Base-by-base conservation (phyloP, 768 basidiomycete species). In the Cystobasidium tubakii region DNA sequence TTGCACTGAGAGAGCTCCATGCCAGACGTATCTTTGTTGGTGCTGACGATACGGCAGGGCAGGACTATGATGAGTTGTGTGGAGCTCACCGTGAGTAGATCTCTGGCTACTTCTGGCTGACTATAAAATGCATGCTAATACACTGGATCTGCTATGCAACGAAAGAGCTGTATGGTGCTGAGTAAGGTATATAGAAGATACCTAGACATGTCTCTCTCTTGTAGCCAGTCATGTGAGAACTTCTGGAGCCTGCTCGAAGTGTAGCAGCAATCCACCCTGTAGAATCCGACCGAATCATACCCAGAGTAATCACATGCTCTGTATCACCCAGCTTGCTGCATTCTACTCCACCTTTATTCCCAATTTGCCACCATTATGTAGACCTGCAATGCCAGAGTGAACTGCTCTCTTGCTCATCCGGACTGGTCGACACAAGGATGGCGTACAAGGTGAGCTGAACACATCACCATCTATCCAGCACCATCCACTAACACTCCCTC, bases 401-500 rank as follows among this genome's bases (percentile, higher is more conserved):
- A 6, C 21, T 15, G 39, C 15, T 19, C 46, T 50, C 46, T 50
- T 50, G 46, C 7, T 19, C 46, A 50, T 50, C 46, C 46, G n/a
- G 12, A 15, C 46, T 3, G 3, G 46, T 19, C 7, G 12, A 4
- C 46, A 21, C 46, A 21, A 50, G 15, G 46, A 50, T 50, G 46
- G 46, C 46, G 4, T 50, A 50, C 46, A 50, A 50, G 21, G 46
- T 50, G 46, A 50, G 46, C 3, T 19, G 21, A 4, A 15, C 12
- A 3, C 46, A n/a, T 50, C 15, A 50, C 10, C 46, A 50, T 50
- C 10, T 19, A 50, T 50, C 3, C 15, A 3, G 21, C 15, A n/a
- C 46, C 46, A 50, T 15, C 4, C 21, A 50, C 46, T 50, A 19
- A 50, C 46, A 9, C 12, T 50, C 46, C 46, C 12, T 86, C 76